Evolutionary conservation across 208 protist species (phyloP).

Genomic region (Leishmania martiniquensis): DNA sequence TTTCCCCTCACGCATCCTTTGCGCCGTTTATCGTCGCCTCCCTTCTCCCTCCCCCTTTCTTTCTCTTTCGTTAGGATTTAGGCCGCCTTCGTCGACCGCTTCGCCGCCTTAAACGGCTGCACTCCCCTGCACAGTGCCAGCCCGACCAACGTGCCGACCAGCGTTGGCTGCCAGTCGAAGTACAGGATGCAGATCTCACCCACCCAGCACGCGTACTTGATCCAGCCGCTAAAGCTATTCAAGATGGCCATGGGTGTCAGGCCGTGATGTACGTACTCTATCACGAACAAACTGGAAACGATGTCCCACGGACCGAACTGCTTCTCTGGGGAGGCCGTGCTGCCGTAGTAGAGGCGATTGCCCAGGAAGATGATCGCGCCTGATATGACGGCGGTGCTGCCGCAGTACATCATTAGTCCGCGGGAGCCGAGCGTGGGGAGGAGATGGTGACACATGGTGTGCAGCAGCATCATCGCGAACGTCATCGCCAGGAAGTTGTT

Average conservation of each 20-base stretch:
- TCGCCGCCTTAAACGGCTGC: constrained; percentile 56
- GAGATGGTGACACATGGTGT: constrained; percentile 83
- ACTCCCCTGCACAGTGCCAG: constrained; percentile 71
- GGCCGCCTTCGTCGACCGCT: constrained; percentile 22
- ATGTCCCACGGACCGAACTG: constrained; percentile 94
- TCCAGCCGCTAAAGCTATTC: constrained; percentile 88
- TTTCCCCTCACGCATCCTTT: not conserved
- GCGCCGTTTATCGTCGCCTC: not conserved
- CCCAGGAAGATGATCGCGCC: constrained; percentile 75
- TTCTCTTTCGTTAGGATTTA: not conserved
- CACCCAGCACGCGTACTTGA: constrained; percentile 89
- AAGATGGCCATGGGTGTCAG: constrained; percentile 73
- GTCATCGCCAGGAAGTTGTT: constrained; percentile 93
- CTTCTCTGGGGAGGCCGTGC: constrained; percentile 54
- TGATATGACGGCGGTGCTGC: constrained; percentile 66
- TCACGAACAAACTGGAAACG: constrained; percentile 78
- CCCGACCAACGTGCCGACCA: constrained; percentile 73
- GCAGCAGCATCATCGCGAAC: constrained; percentile 90
- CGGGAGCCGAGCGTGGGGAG: constrained; percentile 71
- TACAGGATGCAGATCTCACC: constrained; percentile 86
- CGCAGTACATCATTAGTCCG: constrained; percentile 65
- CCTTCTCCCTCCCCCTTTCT: too few species aligned
- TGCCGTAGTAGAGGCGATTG: constrained; percentile 65
- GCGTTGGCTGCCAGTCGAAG: constrained; percentile 91
- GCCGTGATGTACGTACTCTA: constrained; percentile 79